Evolutionary conservation across 192 early-diverging fungal genomes (phyloP), one percentile per base, ranked within the genome.

Genomic region (Coemansia furcata): DNA sequence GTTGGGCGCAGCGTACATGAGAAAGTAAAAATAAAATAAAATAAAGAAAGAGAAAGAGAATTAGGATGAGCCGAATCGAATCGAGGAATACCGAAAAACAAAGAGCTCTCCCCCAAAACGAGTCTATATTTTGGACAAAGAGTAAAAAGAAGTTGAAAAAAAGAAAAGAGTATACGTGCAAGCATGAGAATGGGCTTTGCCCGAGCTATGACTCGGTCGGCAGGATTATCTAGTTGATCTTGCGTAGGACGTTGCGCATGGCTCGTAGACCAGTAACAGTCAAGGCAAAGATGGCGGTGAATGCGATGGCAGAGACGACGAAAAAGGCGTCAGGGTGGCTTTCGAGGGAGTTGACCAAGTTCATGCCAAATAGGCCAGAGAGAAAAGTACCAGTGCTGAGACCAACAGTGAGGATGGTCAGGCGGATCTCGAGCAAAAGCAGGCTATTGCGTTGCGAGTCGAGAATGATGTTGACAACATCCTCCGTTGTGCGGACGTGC

Each of bases 311-410:
- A 5, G 86, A 77, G 1, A 96, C 88, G 11, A 85, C 68, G 10
- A 80, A 74, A 75, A 96, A 96, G 1, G 89, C 89, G 42, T 82
- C 76, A 1, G 91, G 89, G 19, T 88, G 77, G 10, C 73, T 72
- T 62, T 97, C 95, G 36, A 94, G 74, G 52, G 84, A 83, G 60
- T 87, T 93, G 55, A 86, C 73, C 62, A 97, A 77, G 77, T 97
- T 97, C 95, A 97, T 97, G 29, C 95, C 95, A 66, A 95, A 93
- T 9, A 97, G 62, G 36, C 87, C 84, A 1, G 91, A 89, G 57
- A 94, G 68, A 35, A 95, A 80, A 9, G 91, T 89, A 21, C 93
- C 92, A 14, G 86, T 82, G 14, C 87, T 90, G 33, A 94, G 82
- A 2, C 89, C 89, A 15, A 93, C 80, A 5, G 92, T 95, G 6